Evolutionary conservation across 73 alveolate species (phyloP), one percentile per base, ranked within the genome.

Genomic region (Paramecium sexaurelia): DNA sequence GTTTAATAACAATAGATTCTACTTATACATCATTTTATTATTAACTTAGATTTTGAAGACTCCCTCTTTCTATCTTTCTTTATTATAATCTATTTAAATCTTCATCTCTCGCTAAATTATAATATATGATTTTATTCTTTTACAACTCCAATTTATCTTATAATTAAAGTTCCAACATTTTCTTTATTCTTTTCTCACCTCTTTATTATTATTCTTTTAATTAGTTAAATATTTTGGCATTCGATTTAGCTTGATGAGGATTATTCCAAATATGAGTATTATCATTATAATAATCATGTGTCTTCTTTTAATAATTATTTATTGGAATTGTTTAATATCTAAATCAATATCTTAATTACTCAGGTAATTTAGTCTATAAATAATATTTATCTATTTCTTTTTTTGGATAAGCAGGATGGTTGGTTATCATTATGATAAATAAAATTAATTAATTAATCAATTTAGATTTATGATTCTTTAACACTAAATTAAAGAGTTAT

Each of bases 221-320:
- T 78, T 78, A 43, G 7, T 22, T 40, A 27, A 41, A 78, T 22
- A 78, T 5, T 78, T 78, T 78, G 13, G 55, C 17, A 78, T 78
- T 78, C 0, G 90, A 78, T 11, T 45, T 41, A 40, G 90, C 75
- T 40, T 78, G 36, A 78, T 78, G 90, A 41, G 43, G 43, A 33
- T 78, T 78, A 27, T 78, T 78, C 90, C 90, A 78, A 78, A 78
- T 78, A 41, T 78, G 90, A 47, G 71, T 40, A 24, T 78, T 78
- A 41, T 78, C 90, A 78, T 78, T 32, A 78, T 78, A 78, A 78
- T 78, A 78, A 29, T 78, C 40, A 43, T 78, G 71, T 17, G n/a
- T 78, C 29, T 78, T 78, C 13, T 41, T 78, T 24, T 78, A 13
- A 41, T 24, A 41, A 11, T 17, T 61, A 9, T 78, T 37, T 8